Evolutionary conservation across 2,329 filamentous ascomycete species (phyloP), one percentile per base, ranked within the genome.

Genomic region (Aspergillus eucalypticola): DNA sequence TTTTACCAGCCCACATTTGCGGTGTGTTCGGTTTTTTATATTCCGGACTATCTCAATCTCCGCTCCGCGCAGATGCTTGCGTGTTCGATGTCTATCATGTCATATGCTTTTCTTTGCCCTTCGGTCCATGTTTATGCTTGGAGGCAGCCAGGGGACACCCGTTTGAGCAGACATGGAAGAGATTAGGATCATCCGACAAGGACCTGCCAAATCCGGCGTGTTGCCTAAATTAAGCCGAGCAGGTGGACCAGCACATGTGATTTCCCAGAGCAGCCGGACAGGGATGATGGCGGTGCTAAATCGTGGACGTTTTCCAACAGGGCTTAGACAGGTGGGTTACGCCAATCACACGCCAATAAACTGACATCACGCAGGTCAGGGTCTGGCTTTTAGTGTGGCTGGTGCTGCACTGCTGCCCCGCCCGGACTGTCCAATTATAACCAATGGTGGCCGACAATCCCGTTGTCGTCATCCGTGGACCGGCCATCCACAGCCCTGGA

Each of bases 391-490:
- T 35, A 35, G 32, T 32, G 46, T 50, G 46, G 46, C 46, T 50
- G 46, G 25, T 50, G n/a, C 8, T 21, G 17, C 32, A 41, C 32
- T 29, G 25, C 21, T 55, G 46, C 53, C 29, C 58, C 58, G 57
- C 60, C 55, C 60, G 57, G 8, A 46, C 38, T 39, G 23, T 21
- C 15, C 13, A 8, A 19, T 13, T 39, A 17, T 7, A 19, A 11
- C 41, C 41, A 23, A 44, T 44, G 13, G 10, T 19, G 19, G 17
- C 17, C 41, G 25, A 19, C 46, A 27, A 8, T 10, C 25, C 46
- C 15, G 25, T 38, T 57, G 58, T 64, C 64, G 42, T 61, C 60
- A 60, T 65, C 55, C 58, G 57, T 64, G 65, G 66, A 61, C 64
- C 64, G 54, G 56, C 54, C 38, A 54, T 38, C 60, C 58, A 57